phyloP scores from a whole-genome alignment of 257 asterid species.

The Solanum commersonii region DNA sequence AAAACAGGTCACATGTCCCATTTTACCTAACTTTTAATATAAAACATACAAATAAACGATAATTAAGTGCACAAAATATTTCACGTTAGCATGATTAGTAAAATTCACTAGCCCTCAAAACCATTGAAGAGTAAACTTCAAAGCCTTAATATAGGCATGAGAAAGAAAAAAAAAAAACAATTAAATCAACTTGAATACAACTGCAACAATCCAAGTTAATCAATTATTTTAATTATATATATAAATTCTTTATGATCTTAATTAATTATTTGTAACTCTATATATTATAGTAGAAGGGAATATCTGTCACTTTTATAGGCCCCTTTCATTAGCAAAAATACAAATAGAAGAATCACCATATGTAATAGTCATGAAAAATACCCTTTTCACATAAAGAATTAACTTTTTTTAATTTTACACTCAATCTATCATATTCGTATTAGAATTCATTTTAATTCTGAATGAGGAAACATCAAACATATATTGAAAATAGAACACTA shows the following conservation, averaged over 20 bases:
- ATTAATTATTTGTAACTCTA: neutral
- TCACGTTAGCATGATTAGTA: too few species aligned
- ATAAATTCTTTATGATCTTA: neutral
- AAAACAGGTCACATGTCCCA: constrained; percentile 11
- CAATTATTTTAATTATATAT: neutral
- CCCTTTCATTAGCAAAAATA: neutral
- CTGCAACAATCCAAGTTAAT: neutral
- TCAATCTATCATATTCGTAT: neutral
- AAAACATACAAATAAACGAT: too few species aligned
- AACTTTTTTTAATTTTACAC: neutral
- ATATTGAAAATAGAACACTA: fast-evolving
- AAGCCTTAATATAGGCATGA: neutral
- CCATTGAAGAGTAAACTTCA: too few species aligned
- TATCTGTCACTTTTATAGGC: neutral
- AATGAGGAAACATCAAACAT: neutral
- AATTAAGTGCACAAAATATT: neutral
- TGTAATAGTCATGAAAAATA: neutral
- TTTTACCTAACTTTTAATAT: neutral
- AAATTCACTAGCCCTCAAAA: neutral
- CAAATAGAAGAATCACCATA: neutral
- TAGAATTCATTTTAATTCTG: too few species aligned
- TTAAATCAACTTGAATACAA: neutral
- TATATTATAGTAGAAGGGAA: neutral
- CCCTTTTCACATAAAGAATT: neutral
- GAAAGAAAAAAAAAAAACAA: neutral